phyloP scores from a whole-genome alignment of 805 yeast species.

The Grigorovia transvaalensis region DNA sequence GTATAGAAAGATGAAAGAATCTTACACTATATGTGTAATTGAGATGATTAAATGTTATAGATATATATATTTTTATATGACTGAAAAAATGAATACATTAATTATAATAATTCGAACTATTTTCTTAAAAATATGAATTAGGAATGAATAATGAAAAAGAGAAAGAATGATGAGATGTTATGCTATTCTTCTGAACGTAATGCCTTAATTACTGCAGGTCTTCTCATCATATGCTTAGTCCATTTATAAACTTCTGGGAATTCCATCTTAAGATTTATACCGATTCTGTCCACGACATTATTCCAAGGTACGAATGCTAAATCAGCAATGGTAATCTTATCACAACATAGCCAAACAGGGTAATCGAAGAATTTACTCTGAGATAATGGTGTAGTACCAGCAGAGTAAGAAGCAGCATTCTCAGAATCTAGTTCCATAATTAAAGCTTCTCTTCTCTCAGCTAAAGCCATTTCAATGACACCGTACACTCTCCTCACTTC shows the following conservation, averaged over 20 bases:
- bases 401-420: conserved; percentile 76
- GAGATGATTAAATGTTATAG: too few species aligned
- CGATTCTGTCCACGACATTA: conserved; percentile 86
- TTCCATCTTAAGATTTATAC: conserved; percentile 75
- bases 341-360: conserved; percentile 94
- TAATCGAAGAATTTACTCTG: conserved; percentile 82
- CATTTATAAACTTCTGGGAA: conserved; percentile 94
- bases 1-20: too few species aligned
- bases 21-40: too few species aligned
- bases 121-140: too few species aligned
- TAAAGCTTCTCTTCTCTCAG: conserved; percentile 82
- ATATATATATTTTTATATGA: too few species aligned
- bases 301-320: conserved; percentile 94
- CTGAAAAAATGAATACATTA: too few species aligned
- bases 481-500: conserved; percentile 91
- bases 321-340: conserved; percentile 75
- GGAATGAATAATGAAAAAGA: too few species aligned
- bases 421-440: conserved; percentile 83
- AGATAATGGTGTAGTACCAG: conserved; percentile 79
- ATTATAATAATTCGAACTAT: too few species aligned
- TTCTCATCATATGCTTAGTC: conserved; percentile 92
- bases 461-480: conserved; percentile 88
- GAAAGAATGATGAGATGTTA: background rate
- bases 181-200: conserved; percentile 50
- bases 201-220: conserved; percentile 85